These are phyloP conservation scores for Carex myosuroides DNA, from an alignment of 176 grass and related monocot species.

Conservation along the genomic window DNA sequence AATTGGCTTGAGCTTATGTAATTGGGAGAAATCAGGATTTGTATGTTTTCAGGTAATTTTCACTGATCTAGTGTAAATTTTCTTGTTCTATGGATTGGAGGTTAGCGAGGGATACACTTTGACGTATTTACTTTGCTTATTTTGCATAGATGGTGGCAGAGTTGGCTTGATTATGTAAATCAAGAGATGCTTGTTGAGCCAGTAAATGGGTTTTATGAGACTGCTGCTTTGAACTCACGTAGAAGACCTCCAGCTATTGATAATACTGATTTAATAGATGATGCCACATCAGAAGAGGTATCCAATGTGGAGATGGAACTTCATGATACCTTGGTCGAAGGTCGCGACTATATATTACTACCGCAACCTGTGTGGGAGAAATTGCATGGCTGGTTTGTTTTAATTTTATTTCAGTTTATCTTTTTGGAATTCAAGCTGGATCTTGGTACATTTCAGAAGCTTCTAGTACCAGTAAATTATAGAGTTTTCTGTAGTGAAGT, in stretches of 20 bases:
- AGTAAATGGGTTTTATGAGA: constrained; percentile 65
- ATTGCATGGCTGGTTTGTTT: constrained; percentile 74
- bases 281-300: constrained; percentile 55
- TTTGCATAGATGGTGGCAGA: constrained; percentile 91
- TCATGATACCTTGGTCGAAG: constrained; percentile 89
- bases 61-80: constrained; percentile 14
- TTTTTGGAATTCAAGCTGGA: neutral
- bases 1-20: neutral
- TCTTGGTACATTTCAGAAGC: neutral
- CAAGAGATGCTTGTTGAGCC: constrained; percentile 54
- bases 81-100: neutral
- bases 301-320: constrained; percentile 88
- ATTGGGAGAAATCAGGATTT: neutral
- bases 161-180: constrained; percentile 95
- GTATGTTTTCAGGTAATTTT: neutral
- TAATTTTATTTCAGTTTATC: constrained; percentile 5
- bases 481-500: constrained; percentile 9
- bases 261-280: constrained; percentile 83
- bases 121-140: neutral
- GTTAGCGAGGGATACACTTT: neutral
- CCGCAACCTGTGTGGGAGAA: constrained; percentile 91
- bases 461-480: neutral
- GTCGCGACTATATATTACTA: constrained; percentile 92
- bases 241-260: constrained; percentile 85
- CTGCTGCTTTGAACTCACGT: constrained; percentile 39